Percentiles rank a stretch among this genome's conserved stretches.
Conservation (phyloP, 805 yeast genomes). For the Candida adriatica region DNA sequence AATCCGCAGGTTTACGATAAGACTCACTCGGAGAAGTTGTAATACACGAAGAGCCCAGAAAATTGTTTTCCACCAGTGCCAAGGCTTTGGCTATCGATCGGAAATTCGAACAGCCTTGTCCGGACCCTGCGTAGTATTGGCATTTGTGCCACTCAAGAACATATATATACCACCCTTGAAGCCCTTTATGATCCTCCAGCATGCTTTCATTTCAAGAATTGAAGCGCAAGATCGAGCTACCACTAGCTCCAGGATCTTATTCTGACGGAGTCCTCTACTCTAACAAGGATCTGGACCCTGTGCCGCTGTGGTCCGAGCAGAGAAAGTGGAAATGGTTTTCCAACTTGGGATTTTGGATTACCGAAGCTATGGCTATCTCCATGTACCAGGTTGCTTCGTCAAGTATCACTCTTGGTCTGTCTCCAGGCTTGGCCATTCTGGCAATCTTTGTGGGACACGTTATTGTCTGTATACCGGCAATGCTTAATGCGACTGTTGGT, state of each 20-base stretch:
- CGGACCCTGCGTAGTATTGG: too few species aligned
- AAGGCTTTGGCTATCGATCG: too few species aligned
- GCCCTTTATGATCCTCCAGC: too few species aligned
- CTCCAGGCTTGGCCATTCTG: conserved; percentile 42
- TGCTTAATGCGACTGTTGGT: conserved; percentile 22
- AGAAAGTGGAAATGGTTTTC: conserved; percentile 62
- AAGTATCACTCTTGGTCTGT: conserved; percentile 55
- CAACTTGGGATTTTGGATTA: conserved; percentile 50
- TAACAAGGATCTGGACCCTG: too few species aligned
- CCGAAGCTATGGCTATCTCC: conserved; percentile 72
- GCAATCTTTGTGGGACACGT: conserved; percentile 23
- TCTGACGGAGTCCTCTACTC: conserved; percentile 32
- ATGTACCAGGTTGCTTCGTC: conserved; percentile 79
- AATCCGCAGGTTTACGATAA: conserved; percentile 15
- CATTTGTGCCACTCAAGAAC: too few species aligned
- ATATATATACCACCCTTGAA: too few species aligned
- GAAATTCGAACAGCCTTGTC: too few species aligned
- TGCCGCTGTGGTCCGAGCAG: conserved; percentile 50
- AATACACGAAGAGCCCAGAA: neutral
- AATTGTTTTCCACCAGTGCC: neutral
- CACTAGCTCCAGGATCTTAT: conserved; percentile 15
- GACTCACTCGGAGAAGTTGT: neutral
- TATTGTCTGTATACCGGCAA: conserved; percentile 22
- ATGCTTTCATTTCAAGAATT: conserved; percentile 6
- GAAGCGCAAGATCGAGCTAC: conserved; percentile 12